A percentile compares a stretch with the other conserved stretches of the same genome.
Conservation (phyloP, 202 grass and related monocot genomes). For the Carex sylvatica region DNA sequence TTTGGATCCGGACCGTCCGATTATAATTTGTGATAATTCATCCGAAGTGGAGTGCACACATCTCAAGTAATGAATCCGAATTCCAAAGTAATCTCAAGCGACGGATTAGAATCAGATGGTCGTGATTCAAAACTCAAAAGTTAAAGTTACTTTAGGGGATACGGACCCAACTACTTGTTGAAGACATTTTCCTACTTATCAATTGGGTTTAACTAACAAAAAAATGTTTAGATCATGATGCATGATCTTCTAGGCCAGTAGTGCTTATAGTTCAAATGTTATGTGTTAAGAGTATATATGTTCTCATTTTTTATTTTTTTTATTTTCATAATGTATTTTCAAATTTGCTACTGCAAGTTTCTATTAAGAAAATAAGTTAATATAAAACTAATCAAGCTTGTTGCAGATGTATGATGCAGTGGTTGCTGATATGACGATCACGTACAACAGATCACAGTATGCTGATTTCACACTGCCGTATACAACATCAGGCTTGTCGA, state of each 20-base stretch:
- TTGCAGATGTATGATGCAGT: constrained; percentile 54
- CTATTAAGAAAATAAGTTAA: neutral
- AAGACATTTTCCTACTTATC: neutral
- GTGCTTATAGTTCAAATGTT: neutral
- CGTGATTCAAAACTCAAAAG: no score
- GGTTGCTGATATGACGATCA: constrained; percentile 75
- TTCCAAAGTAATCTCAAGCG: no score
- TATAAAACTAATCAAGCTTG: no score
- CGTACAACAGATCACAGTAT: constrained; percentile 30
- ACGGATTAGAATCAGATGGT: no score
- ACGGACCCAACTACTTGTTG: neutral
- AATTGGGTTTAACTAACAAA: neutral
- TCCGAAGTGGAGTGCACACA: no score
- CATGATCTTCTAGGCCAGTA: neutral
- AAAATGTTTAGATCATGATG: neutral
- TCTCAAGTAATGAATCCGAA: no score
- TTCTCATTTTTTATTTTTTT: no score
- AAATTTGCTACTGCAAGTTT: neutral
- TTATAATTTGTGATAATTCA: neutral
- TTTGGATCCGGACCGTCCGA: no score
- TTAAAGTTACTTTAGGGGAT: no score
- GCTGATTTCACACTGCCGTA: constrained; percentile 81
- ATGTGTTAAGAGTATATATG: no score
- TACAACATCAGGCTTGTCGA: constrained; percentile 39
- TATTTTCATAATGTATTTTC: neutral